A percentile compares a stretch with the other conserved stretches of the same genome.
phyloP scores from a whole-genome alignment of 768 basidiomycete species.

The Suillus luteus region DNA sequence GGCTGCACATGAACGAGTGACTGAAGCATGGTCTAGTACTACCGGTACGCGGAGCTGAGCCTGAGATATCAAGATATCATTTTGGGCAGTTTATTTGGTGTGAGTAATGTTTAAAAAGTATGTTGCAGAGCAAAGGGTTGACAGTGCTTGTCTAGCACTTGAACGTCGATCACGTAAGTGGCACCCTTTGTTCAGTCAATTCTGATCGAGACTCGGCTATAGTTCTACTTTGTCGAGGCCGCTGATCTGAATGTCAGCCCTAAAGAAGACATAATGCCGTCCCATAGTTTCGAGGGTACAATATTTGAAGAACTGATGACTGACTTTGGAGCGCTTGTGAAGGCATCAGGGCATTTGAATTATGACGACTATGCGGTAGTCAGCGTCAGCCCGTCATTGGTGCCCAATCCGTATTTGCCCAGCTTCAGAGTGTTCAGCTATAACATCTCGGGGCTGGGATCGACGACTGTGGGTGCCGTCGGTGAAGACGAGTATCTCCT shows the following conservation, averaged over 20 bases:
- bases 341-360: conserved; percentile 48
- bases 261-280: conserved; percentile 19
- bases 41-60: conserved; percentile 72
- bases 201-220: conserved; percentile 3
- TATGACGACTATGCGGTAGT: conserved; percentile 71
- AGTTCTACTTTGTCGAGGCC: conserved; percentile 61
- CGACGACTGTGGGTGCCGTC: conserved; percentile 10
- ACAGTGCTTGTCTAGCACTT: conserved; percentile 54
- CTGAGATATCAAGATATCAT: conserved; percentile 86
- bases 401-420: conserved; percentile 87
- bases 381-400: conserved; percentile 79
- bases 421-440: conserved; percentile 81
- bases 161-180: conserved; percentile 78
- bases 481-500: conserved; percentile 13
- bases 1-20: background rate
- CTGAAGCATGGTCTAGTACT: conserved; percentile 41
- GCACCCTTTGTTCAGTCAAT: conserved; percentile 15
- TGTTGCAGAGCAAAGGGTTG: conserved; percentile 31
- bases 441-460: conserved; percentile 55
- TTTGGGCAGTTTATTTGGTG: conserved; percentile 82
- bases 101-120: conserved; percentile 39
- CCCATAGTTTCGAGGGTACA: background rate
- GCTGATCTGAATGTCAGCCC: conserved; percentile 47
- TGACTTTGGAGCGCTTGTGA: conserved; percentile 68
- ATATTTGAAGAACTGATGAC: conserved; percentile 52